Percentiles rank a stretch among this genome's conserved stretches.
phyloP scores from a whole-genome alignment of 139 green algal species.

The Coccomyxa sp. region DNA sequence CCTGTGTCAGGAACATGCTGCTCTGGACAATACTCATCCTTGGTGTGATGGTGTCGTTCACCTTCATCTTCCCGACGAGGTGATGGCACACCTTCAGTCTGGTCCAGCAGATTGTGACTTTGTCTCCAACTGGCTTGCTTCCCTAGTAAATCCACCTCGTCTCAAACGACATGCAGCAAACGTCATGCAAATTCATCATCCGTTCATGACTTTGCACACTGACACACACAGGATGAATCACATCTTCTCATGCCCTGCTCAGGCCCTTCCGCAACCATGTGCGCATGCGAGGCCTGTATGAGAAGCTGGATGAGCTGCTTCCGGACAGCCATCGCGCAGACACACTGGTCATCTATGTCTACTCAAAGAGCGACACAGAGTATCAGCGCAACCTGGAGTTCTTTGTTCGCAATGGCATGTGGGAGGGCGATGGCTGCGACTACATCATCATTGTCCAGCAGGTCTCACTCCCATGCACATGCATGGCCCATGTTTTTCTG shows the following conservation, averaged over 20 bases:
- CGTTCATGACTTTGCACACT: not conserved
- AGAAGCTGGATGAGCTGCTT: not conserved
- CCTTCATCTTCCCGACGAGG: not conserved
- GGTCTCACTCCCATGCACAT: not conserved
- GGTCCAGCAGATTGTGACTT: too few species aligned
- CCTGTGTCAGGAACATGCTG: not conserved
- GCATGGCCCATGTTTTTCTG: not conserved
- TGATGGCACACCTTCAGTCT: too few species aligned
- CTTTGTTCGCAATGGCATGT: constrained; percentile 41
- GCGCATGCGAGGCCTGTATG: not conserved
- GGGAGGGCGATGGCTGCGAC: constrained; percentile 30
- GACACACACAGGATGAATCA: not conserved
- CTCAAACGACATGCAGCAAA: not conserved
- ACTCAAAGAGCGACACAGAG: constrained; percentile 36
- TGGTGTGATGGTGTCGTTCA: not conserved
- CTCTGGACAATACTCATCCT: not conserved
- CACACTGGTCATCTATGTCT: constrained; percentile 41
- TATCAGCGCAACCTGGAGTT: constrained; percentile 42
- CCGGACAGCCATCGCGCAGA: not conserved
- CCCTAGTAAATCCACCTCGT: not conserved
- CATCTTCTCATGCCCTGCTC: not conserved
- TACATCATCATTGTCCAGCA: constrained; percentile 50
- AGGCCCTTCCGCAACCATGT: not conserved
- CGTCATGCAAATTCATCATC: not conserved
- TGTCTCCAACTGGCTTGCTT: not conserved